These are phyloP conservation scores for Hyaloscypha variabilis DNA, from an alignment of 495 filamentous ascomycete genomes.

Conservation along the genomic window DNA sequence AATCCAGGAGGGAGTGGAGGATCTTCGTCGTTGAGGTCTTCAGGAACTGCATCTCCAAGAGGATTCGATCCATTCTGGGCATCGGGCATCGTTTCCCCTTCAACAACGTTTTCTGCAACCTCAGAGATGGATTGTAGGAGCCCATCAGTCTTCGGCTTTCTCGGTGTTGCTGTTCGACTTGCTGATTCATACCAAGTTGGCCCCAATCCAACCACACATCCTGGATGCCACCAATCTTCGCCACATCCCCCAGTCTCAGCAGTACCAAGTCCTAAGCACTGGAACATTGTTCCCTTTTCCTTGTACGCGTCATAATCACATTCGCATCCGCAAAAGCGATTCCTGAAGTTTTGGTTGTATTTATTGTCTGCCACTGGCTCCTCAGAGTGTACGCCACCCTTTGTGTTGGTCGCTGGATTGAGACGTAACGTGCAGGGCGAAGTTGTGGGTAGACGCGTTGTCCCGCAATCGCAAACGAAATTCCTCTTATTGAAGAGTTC, in stretches of 20 bases:
- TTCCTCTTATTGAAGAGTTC: slow-evolving; percentile 96
- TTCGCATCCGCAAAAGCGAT: slow-evolving; percentile 88
- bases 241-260: slow-evolving; percentile 77
- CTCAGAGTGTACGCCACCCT: slow-evolving; percentile 77
- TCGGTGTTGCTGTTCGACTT: slow-evolving; percentile 40
- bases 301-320: slow-evolving; percentile 81
- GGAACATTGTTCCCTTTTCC: slow-evolving; percentile 99
- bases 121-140: slow-evolving; percentile 30
- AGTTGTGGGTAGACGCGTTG: slow-evolving; percentile 69
- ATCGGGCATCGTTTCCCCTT: slow-evolving; percentile 12
- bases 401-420: slow-evolving; percentile 70
- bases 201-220: slow-evolving; percentile 83
- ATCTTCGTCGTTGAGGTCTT: slow-evolving; percentile 44
- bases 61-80: slow-evolving; percentile 12
- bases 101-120: slow-evolving; percentile 26
- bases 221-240: slow-evolving; percentile 99
- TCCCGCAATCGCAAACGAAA: slow-evolving; percentile 97
- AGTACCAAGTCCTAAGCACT: slow-evolving; percentile 82
- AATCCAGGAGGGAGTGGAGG: slow-evolving; percentile 77
- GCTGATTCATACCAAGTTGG: slow-evolving; percentile 56
- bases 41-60: slow-evolving; percentile 22
- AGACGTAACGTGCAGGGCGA: slow-evolving; percentile 77
- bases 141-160: slow-evolving; percentile 24
- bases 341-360: slow-evolving; percentile 94
- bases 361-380: slow-evolving; percentile 71